These are phyloP conservation scores for Phialocephala subalpina DNA, from an alignment of 2,329 filamentous ascomycete genomes.

Conservation along the genomic window DNA sequence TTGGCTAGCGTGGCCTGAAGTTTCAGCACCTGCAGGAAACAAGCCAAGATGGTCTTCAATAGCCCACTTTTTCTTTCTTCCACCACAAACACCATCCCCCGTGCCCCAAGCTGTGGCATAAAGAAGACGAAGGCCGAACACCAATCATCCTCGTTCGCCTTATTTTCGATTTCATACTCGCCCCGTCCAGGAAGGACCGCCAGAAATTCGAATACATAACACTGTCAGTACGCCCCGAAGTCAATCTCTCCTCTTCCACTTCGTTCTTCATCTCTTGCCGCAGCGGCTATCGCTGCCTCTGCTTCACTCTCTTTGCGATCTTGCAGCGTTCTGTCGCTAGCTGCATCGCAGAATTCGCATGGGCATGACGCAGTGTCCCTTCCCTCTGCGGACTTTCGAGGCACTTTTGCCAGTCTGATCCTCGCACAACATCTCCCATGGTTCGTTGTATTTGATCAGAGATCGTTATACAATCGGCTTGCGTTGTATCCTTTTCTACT, in stretches of 20 bases:
- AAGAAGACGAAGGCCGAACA: not conserved
- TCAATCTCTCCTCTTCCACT: conserved; percentile 18
- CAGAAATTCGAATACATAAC: conserved; percentile 30
- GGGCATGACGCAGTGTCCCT: conserved; percentile 34
- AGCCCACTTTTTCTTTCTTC: no score
- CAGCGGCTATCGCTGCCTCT: conserved; percentile 30
- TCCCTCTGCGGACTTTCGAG: conserved; percentile 31
- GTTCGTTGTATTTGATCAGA: conserved; percentile 38
- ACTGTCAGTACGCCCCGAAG: conserved; percentile 24
- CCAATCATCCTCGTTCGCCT: not conserved
- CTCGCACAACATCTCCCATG: conserved; percentile 32
- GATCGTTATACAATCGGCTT: conserved; percentile 36
- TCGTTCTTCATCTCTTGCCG: conserved; percentile 25
- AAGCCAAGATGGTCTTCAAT: no score
- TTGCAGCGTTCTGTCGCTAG: conserved; percentile 33
- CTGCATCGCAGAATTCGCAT: conserved; percentile 25
- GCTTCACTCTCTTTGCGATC: conserved; percentile 35
- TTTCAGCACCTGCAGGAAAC: no score
- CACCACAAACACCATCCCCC: not conserved
- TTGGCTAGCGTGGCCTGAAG: no score
- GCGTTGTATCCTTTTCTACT: conserved; percentile 36
- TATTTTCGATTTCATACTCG: conserved; percentile 9
- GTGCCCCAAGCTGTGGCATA: not conserved
- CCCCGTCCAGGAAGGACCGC: conserved; percentile 2
- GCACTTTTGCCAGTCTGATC: conserved; percentile 29